Percentiles rank a stretch among this genome's conserved stretches.
Conservation (phyloP, 345 rosid species). For the Mallotus nudiflorus region DNA sequence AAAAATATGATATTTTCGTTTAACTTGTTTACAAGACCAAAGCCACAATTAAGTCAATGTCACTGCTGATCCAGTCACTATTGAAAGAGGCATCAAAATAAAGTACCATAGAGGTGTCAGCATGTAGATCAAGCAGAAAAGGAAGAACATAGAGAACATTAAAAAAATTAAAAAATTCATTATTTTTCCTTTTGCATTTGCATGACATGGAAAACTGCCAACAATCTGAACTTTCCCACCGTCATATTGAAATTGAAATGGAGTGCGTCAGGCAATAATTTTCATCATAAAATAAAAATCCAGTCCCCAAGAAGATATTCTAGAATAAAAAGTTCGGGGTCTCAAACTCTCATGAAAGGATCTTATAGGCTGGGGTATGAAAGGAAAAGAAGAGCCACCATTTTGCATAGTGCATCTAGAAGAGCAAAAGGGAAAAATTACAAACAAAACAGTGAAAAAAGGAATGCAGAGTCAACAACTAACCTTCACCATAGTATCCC, state of each 20-base stretch:
- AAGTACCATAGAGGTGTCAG: background rate
- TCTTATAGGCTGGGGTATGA: background rate
- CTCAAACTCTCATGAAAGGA: background rate
- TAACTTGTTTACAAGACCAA: too few relatives aligned
- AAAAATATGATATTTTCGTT: background rate
- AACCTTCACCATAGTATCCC: conserved; percentile 55
- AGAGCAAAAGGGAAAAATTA: too few relatives aligned
- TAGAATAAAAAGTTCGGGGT: background rate
- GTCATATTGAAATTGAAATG: background rate
- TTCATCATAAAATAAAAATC: background rate
- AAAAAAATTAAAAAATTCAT: background rate
- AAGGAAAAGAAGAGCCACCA: too few relatives aligned
- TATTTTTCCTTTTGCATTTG: too few relatives aligned
- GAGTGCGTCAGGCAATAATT: background rate
- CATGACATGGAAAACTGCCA: background rate
- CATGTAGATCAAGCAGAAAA: background rate
- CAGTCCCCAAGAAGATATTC: background rate
- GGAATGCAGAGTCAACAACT: conserved; percentile 9
- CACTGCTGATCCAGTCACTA: background rate
- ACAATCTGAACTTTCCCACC: background rate
- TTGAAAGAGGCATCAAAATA: too few relatives aligned
- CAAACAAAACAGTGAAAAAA: too few relatives aligned
- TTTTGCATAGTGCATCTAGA: too few relatives aligned
- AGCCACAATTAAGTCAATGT: too few relatives aligned
- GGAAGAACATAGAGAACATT: background rate